phyloP scores from a whole-genome alignment of 164 flowering plant species.

The Dillenia turbinata region DNA sequence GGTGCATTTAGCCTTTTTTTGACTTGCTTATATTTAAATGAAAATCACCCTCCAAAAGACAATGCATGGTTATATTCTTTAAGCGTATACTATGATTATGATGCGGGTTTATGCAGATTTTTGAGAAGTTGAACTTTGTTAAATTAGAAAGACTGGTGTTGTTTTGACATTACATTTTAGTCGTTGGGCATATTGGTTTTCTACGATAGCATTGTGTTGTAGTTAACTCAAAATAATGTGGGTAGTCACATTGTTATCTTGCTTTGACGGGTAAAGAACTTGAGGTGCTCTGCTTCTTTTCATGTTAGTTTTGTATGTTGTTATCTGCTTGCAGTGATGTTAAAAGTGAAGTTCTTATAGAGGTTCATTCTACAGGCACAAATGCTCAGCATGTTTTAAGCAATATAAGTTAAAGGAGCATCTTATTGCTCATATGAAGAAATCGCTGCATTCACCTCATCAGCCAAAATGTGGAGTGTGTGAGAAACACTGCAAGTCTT shows the following conservation, averaged over 20 bases:
- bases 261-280: no score
- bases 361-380: constrained; percentile 41
- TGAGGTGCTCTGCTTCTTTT: not conserved
- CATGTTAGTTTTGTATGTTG: not conserved
- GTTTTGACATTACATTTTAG: no score
- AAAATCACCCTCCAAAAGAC: no score
- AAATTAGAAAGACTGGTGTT: no score
- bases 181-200: not conserved
- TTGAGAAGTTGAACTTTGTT: no score
- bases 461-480: constrained; percentile 70
- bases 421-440: constrained; percentile 65
- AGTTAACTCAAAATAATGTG: no score
- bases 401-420: constrained; percentile 74
- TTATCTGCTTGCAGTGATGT: not conserved
- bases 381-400: constrained; percentile 70
- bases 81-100: no score
- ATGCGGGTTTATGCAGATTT: no score
- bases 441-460: constrained; percentile 66
- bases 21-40: no score
- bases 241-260: no score
- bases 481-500: constrained; percentile 58
- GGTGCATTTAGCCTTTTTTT: no score
- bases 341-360: not conserved
- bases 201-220: not conserved
- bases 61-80: no score